These are phyloP conservation scores for Zoysia japonica DNA, from an alignment of 176 grass and related monocot species.

Conservation along the genomic window DNA sequence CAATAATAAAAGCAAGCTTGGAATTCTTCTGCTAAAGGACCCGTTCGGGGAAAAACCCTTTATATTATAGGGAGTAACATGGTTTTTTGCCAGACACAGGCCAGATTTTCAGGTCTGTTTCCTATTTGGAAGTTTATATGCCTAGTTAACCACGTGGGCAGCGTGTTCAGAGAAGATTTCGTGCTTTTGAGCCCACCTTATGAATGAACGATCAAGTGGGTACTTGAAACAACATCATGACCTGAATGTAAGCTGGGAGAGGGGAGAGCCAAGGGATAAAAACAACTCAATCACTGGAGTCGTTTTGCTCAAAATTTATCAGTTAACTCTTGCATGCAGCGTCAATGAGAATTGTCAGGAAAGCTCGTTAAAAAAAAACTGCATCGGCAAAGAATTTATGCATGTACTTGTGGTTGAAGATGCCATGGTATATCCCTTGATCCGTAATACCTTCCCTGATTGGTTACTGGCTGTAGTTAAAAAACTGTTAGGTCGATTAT, in stretches of 20 bases:
- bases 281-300: background rate
- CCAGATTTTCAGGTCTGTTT: background rate
- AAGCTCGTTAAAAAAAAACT: background rate
- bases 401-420: background rate
- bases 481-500: background rate
- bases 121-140: background rate
- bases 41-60: background rate
- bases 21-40: background rate
- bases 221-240: background rate
- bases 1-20: background rate
- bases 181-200: constrained; percentile 10
- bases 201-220: background rate
- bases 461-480: background rate
- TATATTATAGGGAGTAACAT: background rate
- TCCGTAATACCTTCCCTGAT: too few species aligned
- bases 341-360: background rate
- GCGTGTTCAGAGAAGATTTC: constrained; percentile 10
- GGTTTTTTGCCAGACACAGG: background rate
- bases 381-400: background rate
- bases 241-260: background rate
- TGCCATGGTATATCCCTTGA: background rate
- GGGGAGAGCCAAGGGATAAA: constrained; percentile 1
- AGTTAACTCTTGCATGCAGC: background rate
- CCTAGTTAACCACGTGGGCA: background rate
- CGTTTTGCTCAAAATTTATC: background rate